These are phyloP conservation scores for Coprinellus micaceus DNA, from an alignment of 768 basidiomycete genomes.

Conservation along the genomic window DNA sequence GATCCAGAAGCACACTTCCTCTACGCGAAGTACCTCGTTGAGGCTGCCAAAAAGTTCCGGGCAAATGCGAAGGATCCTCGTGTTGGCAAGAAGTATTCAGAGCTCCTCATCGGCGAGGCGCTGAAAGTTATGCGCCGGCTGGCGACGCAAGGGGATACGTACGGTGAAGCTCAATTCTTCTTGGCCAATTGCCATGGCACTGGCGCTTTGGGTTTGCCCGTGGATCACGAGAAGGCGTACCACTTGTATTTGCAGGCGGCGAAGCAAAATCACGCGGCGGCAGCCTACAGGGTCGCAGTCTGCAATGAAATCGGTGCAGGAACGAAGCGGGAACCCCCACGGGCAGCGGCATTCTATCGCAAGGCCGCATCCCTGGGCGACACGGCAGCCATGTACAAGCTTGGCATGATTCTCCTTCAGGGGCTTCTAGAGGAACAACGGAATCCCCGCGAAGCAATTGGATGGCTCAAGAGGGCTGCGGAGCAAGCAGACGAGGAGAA, in stretches of 20 bases:
- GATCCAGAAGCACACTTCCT: constrained; percentile 97
- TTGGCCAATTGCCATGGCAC: constrained; percentile 96
- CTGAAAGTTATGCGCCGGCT: constrained; percentile 90
- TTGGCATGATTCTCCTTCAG: constrained; percentile 95
- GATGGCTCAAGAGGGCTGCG: constrained; percentile 92
- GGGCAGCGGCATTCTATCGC: constrained; percentile 93
- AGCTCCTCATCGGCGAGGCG: constrained; percentile 80
- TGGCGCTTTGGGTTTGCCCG: constrained; percentile 89
- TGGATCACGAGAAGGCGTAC: constrained; percentile 97
- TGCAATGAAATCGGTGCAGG: constrained; percentile 99
- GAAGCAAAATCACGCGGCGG: constrained; percentile 94
- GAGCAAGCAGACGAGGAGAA: constrained; percentile 98
- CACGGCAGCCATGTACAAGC: constrained; percentile 98
- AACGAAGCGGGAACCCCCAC: constrained; percentile 79
- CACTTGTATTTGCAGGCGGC: constrained; percentile 95
- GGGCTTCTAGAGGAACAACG: constrained; percentile 78
- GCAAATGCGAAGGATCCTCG: constrained; percentile 71
- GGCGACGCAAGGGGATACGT: constrained; percentile 88
- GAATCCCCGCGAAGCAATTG: constrained; percentile 88
- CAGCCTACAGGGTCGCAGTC: constrained; percentile 94
- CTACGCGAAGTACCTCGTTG: constrained; percentile 98
- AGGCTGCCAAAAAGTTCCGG: constrained; percentile 92
- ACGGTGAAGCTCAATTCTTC: constrained; percentile 97
- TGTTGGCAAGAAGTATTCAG: constrained; percentile 86
- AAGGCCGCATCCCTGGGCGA: constrained; percentile 96